A percentile compares a stretch with the other conserved stretches of the same genome.
phyloP scores from a whole-genome alignment of 2,329 filamentous ascomycete genomes.

The Zalaria sp. region DNA sequence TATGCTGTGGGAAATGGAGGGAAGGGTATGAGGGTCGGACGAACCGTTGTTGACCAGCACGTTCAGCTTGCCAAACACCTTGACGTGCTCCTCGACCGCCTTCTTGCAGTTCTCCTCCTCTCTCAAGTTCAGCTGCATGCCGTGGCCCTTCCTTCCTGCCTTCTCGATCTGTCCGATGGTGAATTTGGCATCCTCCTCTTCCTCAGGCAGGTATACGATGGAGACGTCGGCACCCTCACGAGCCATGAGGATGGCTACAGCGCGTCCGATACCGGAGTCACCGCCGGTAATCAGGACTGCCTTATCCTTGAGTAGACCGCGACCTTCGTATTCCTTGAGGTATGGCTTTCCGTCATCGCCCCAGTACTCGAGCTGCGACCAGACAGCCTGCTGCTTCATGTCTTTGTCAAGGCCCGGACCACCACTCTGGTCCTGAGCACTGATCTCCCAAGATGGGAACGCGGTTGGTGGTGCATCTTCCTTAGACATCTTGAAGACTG shows the following conservation, averaged over 20 bases:
- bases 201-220: constrained; percentile 41
- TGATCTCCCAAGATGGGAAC: constrained; percentile 14
- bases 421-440: constrained; percentile 16
- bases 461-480: constrained; percentile 8
- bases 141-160: constrained; percentile 32
- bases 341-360: constrained; percentile 16
- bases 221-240: constrained; percentile 43
- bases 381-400: constrained; percentile 16
- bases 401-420: constrained; percentile 17
- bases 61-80: constrained; percentile 26
- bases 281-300: constrained; percentile 13
- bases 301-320: constrained; percentile 18
- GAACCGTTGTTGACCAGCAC: constrained; percentile 42
- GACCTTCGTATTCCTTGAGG: constrained; percentile 18
- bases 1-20: background rate
- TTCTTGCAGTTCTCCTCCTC: constrained; percentile 35
- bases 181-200: constrained; percentile 40
- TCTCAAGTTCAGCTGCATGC: constrained; percentile 36
- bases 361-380: constrained; percentile 19
- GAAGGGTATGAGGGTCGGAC: background rate
- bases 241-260: constrained; percentile 42
- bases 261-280: constrained; percentile 32
- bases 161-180: constrained; percentile 39
- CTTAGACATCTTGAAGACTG: constrained; percentile 5
- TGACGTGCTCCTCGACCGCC: constrained; percentile 39